Conservation (phyloP, 1,284 basidiomycete genomes). For the Ceratobasidium sp. region DNA sequence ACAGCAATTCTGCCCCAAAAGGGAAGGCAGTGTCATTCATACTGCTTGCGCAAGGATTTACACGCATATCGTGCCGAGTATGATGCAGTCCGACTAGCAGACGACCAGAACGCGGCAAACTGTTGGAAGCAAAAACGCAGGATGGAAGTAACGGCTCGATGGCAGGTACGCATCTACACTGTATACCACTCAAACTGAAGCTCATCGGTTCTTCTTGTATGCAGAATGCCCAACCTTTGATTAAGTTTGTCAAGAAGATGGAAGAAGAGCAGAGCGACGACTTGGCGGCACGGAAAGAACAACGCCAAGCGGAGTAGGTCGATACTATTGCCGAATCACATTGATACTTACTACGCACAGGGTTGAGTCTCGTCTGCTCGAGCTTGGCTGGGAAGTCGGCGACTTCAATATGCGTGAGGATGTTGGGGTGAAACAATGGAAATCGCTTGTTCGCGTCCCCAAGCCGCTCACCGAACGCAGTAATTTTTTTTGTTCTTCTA, state of each 20-base stretch:
- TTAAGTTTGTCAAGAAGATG: not conserved
- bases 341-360: not conserved
- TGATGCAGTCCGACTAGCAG: not conserved
- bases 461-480: slow-evolving; percentile 17
- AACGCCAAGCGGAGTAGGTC: slow-evolving; percentile 8
- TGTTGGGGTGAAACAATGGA: slow-evolving; percentile 2
- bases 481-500: not conserved
- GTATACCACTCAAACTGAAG: not conserved
- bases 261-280: slow-evolving; percentile 12
- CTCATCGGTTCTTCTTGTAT: not conserved
- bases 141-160: not conserved
- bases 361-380: slow-evolving; percentile 18
- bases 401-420: slow-evolving; percentile 8
- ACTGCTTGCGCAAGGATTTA: slow-evolving; percentile 16
- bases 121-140: not conserved
- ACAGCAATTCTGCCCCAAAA: slow-evolving; percentile 7
- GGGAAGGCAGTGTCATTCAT: not conserved
- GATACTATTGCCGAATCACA: not conserved
- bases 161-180: not conserved
- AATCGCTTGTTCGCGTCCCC: not conserved
- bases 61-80: not conserved
- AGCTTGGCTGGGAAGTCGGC: slow-evolving; percentile 18
- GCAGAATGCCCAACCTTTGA: not conserved
- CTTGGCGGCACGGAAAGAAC: not conserved
- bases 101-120: not conserved